Evolutionary conservation across 1,284 basidiomycete genomes (phyloP).

Genomic region (Sporisorium reilianum): DNA sequence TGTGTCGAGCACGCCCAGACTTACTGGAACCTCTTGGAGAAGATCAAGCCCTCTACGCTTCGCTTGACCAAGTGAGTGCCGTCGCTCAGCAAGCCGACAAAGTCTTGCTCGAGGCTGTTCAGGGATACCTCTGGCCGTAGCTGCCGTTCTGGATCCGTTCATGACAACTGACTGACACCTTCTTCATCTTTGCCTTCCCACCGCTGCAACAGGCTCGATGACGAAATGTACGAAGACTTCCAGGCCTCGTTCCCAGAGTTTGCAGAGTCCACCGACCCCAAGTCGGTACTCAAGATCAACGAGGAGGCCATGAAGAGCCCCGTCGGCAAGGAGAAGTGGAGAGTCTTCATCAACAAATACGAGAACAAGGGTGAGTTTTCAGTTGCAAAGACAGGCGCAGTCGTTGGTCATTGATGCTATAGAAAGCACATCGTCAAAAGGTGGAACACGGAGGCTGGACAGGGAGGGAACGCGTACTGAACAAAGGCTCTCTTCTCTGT

Average conservation of each 20-base stretch:
- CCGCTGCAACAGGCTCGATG: slow-evolving; percentile 73
- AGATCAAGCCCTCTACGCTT: slow-evolving; percentile 81
- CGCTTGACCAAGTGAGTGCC: slow-evolving; percentile 79
- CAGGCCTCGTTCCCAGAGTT: slow-evolving; percentile 86
- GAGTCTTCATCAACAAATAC: slow-evolving; percentile 86
- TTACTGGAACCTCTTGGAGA: slow-evolving; percentile 93
- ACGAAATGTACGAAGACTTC: slow-evolving; percentile 87
- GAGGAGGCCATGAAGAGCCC: slow-evolving; percentile 95
- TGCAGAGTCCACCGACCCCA: slow-evolving; percentile 75
- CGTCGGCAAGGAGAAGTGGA: slow-evolving; percentile 91
- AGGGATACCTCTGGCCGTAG: no score
- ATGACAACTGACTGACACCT: slow-evolving; percentile 6
- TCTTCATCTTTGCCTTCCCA: background rate
- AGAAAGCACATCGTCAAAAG: no score
- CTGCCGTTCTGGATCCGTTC: background rate
- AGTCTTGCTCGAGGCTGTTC: no score
- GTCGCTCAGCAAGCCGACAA: background rate
- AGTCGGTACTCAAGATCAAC: slow-evolving; percentile 79
- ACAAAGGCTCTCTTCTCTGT: background rate
- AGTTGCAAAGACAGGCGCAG: background rate
- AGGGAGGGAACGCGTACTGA: background rate
- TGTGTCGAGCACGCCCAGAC: slow-evolving; percentile 84
- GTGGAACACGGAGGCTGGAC: no score
- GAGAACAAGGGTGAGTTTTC: slow-evolving; percentile 71
- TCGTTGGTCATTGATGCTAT: background rate